phyloP scores from a whole-genome alignment of 176 grass and related monocot genomes.

The Elaeis guineensis region DNA sequence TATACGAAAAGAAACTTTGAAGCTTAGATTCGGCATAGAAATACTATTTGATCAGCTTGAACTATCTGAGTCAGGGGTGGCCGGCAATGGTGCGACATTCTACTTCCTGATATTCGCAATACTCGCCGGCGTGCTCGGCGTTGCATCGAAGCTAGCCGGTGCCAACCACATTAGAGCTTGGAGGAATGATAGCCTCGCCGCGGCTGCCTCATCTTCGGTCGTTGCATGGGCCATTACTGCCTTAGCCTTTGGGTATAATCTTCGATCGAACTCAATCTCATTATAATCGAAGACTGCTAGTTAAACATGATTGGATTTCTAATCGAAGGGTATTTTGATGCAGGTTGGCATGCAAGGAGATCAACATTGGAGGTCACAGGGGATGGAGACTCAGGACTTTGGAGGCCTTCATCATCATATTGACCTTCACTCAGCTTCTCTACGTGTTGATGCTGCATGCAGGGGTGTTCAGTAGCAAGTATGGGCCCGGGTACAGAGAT shows the following conservation, averaged over 20 bases:
- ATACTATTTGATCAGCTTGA: too few relatives aligned
- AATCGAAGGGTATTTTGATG: background rate
- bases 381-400: constrained; percentile 51
- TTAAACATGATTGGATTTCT: background rate
- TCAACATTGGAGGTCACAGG: constrained; percentile 27
- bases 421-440: constrained; percentile 49
- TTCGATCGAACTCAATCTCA: background rate
- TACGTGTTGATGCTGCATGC: constrained; percentile 46
- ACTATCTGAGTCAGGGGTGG: constrained; percentile 26
- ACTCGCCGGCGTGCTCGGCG: constrained; percentile 63
- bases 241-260: constrained; percentile 51
- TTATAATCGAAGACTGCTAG: background rate
- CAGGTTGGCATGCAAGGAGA: constrained; percentile 59
- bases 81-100: constrained; percentile 69
- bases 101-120: constrained; percentile 73
- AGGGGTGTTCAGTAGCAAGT: constrained; percentile 32
- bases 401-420: constrained; percentile 31
- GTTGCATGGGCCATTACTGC: constrained; percentile 68
- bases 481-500: constrained; percentile 50
- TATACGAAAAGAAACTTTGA: too few relatives aligned
- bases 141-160: constrained; percentile 35
- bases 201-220: constrained; percentile 33
- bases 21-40: too few relatives aligned
- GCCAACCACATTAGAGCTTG: constrained; percentile 53
- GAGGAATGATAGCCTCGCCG: constrained; percentile 48